Percentiles rank a stretch among this genome's conserved stretches.
phyloP scores from a whole-genome alignment of 1,284 basidiomycete genomes.

The Papiliotrema terrestris region DNA sequence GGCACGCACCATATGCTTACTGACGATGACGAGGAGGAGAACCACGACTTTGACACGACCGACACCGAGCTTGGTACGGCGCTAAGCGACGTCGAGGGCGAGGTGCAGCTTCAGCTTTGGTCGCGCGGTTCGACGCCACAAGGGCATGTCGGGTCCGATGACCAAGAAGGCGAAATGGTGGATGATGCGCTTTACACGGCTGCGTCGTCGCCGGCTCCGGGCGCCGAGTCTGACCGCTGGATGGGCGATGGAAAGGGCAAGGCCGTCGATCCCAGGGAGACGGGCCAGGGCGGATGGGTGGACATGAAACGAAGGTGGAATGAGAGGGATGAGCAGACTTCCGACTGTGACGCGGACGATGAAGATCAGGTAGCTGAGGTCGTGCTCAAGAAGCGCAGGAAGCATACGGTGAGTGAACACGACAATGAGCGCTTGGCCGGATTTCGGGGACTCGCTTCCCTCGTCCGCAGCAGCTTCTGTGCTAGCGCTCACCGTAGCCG shows the following conservation, averaged over 20 bases:
- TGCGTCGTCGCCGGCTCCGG: no score
- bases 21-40: no score
- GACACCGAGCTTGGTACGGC: constrained; percentile 3
- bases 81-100: constrained; percentile 1
- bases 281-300: background rate
- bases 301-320: background rate
- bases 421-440: no score
- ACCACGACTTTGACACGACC: background rate
- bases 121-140: background rate
- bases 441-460: no score
- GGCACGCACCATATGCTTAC: background rate
- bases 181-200: no score
- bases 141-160: background rate
- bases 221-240: no score
- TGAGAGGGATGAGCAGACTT: background rate
- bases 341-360: background rate
- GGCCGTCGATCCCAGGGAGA: background rate
- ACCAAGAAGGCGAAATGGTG: no score
- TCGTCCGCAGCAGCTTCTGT: background rate
- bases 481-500: background rate
- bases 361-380: background rate
- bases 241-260: background rate
- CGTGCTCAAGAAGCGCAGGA: background rate
- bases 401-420: background rate
- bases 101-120: background rate